phyloP scores from a whole-genome alignment of 2,329 filamentous ascomycete genomes.

The Trichoderma koningiopsis region DNA sequence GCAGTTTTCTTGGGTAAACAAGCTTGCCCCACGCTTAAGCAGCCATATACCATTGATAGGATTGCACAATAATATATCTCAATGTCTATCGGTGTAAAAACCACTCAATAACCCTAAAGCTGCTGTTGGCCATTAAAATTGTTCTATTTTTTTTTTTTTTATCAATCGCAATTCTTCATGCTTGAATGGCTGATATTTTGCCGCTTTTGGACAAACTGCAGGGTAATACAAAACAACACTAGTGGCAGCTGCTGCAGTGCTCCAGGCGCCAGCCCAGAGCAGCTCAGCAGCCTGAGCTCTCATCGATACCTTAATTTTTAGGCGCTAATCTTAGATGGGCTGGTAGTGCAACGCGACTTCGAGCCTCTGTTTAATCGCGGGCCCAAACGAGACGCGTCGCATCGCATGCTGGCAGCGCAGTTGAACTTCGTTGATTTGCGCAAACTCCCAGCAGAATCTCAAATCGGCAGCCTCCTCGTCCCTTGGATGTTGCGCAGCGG shows the following conservation, averaged over 20 bases:
- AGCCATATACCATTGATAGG: background rate
- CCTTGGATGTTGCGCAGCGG: slow-evolving; percentile 43
- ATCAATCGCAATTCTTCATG: background rate
- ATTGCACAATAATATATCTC: background rate
- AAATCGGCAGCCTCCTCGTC: slow-evolving; percentile 33
- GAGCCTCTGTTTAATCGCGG: slow-evolving; percentile 26
- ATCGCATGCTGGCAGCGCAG: slow-evolving; percentile 24
- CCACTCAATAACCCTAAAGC: background rate
- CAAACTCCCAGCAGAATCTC: slow-evolving; percentile 26
- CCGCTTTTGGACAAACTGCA: background rate
- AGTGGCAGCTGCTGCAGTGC: background rate
- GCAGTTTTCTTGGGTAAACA: background rate
- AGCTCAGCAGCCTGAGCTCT: background rate
- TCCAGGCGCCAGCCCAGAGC: background rate
- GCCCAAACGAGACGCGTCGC: slow-evolving; percentile 28
- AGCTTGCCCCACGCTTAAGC: background rate
- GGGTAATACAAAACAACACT: background rate
- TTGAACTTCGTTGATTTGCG: slow-evolving; percentile 20
- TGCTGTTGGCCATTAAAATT: background rate
- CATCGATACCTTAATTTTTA: slow-evolving; percentile 28
- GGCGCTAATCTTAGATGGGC: slow-evolving; percentile 33
- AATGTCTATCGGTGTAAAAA: background rate
- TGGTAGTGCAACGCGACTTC: slow-evolving; percentile 31
- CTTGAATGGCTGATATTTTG: background rate
- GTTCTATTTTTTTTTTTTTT: background rate